A percentile compares a stretch with the other conserved stretches of the same genome.
Evolutionary conservation across 257 asterid genomes (phyloP).

Genomic region (Rubia yunnanensis): DNA sequence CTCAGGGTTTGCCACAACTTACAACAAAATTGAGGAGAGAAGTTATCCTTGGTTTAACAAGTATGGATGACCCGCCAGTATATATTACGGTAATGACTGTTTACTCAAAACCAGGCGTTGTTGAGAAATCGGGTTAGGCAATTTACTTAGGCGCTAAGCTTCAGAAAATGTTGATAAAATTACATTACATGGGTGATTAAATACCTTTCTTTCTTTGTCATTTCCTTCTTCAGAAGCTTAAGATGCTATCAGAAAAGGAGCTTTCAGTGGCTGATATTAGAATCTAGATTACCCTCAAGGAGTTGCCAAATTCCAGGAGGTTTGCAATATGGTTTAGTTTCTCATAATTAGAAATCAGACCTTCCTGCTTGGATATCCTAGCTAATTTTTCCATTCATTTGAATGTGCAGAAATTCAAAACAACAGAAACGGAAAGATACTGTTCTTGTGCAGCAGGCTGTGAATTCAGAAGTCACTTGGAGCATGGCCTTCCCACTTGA

Average conservation of each 20-base stretch:
- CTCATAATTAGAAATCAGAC: background rate
- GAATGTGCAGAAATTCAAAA: conserved; percentile 4
- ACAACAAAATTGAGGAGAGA: conserved; percentile 79
- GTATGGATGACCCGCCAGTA: conserved; percentile 81
- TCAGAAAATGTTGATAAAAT: background rate
- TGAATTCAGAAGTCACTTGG: background rate
- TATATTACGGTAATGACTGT: conserved; percentile 57
- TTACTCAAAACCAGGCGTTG: too few relatives aligned
- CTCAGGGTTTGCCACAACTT: conserved; percentile 88
- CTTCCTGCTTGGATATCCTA: too few relatives aligned
- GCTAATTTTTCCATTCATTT: background rate
- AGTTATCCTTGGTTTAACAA: conserved; percentile 87
- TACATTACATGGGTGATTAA: background rate
- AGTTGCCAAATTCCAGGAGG: conserved; percentile 19
- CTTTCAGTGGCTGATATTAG: conserved; percentile 32
- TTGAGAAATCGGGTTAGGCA: background rate
- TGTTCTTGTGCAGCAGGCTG: background rate
- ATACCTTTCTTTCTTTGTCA: background rate
- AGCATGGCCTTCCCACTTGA: background rate
- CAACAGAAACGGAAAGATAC: background rate
- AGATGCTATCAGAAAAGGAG: conserved; percentile 58
- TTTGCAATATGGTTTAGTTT: too few relatives aligned
- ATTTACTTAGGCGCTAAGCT: background rate
- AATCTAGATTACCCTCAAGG: conserved; percentile 20
- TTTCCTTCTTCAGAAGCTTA: conserved; percentile 63